A percentile compares a stretch with the other conserved stretches of the same genome.
phyloP scores from a whole-genome alignment of 2,329 filamentous ascomycete species.

The Aspergillus ibericus region DNA sequence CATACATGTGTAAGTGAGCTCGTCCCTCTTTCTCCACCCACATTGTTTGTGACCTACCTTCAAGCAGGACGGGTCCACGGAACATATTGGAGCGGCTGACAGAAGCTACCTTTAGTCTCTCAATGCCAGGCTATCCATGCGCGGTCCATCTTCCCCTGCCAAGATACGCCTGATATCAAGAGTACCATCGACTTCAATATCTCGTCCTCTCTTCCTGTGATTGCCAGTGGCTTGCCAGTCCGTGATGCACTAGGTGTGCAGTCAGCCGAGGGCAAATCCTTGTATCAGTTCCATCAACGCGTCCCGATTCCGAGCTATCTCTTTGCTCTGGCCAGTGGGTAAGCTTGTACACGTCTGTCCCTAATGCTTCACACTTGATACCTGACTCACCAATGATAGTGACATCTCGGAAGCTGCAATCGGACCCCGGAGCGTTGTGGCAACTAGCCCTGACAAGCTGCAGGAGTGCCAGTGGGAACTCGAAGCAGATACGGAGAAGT shows the following conservation, averaged over 20 bases:
- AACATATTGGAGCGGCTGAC: neutral
- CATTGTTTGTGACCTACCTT: neutral
- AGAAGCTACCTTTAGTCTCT: slow-evolving; percentile 57
- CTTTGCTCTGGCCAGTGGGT: slow-evolving; percentile 77
- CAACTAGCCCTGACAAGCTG: slow-evolving; percentile 84
- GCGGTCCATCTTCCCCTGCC: slow-evolving; percentile 90
- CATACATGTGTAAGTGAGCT: slow-evolving; percentile 72
- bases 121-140: slow-evolving; percentile 97
- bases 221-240: slow-evolving; percentile 77
- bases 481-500: slow-evolving; percentile 85
- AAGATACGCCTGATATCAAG: slow-evolving; percentile 97
- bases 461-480: slow-evolving; percentile 86
- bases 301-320: slow-evolving; percentile 94
- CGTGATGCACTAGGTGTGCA: slow-evolving; percentile 55
- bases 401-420: slow-evolving; percentile 85
- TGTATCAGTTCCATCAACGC: slow-evolving; percentile 85
- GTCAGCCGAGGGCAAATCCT: slow-evolving; percentile 49
- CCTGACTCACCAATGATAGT: slow-evolving; percentile 47
- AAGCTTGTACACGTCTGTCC: slow-evolving; percentile 14
- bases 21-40: neutral
- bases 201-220: slow-evolving; percentile 80
- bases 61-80: neutral
- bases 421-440: slow-evolving; percentile 80
- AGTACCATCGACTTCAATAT: slow-evolving; percentile 91
- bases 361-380: neutral